Conservation (phyloP, 2,329 filamentous ascomycete species). For the Cytospora piceicola region DNA sequence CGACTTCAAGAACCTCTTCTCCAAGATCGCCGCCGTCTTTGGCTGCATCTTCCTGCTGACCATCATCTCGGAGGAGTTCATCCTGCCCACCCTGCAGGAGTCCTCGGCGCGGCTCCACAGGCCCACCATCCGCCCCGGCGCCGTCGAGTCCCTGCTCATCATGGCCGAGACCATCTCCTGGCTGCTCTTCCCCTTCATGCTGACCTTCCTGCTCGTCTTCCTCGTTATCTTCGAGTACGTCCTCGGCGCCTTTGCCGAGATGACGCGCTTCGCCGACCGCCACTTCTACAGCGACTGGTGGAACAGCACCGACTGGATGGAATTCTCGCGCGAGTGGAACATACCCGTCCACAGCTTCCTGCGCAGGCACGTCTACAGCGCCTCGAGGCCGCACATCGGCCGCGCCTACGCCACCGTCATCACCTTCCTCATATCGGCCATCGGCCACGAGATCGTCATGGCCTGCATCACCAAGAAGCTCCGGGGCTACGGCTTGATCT, state of each 20-base stretch:
- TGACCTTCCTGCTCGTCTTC: constrained; percentile 93
- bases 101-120: constrained; percentile 60
- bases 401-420: constrained; percentile 79
- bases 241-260: constrained; percentile 90
- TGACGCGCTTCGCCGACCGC: constrained; percentile 89
- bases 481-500: constrained; percentile 87
- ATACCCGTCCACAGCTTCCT: constrained; percentile 97
- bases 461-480: constrained; percentile 97
- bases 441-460: constrained; percentile 96
- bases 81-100: constrained; percentile 83
- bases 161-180: constrained; percentile 88
- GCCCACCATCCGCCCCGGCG: constrained; percentile 40
- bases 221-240: constrained; percentile 98
- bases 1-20: constrained; percentile 79
- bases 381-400: constrained; percentile 76
- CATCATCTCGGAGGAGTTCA: constrained; percentile 90
- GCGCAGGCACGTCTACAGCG: constrained; percentile 89
- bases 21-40: constrained; percentile 87
- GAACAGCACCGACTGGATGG: constrained; percentile 87
- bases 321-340: constrained; percentile 97
- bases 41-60: constrained; percentile 96
- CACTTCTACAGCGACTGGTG: constrained; percentile 87
- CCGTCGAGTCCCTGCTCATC: constrained; percentile 73
- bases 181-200: constrained; percentile 96
- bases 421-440: constrained; percentile 86